Evolutionary conservation across 768 basidiomycete species (phyloP).

Genomic region (Rhodotorula diobovata): DNA sequence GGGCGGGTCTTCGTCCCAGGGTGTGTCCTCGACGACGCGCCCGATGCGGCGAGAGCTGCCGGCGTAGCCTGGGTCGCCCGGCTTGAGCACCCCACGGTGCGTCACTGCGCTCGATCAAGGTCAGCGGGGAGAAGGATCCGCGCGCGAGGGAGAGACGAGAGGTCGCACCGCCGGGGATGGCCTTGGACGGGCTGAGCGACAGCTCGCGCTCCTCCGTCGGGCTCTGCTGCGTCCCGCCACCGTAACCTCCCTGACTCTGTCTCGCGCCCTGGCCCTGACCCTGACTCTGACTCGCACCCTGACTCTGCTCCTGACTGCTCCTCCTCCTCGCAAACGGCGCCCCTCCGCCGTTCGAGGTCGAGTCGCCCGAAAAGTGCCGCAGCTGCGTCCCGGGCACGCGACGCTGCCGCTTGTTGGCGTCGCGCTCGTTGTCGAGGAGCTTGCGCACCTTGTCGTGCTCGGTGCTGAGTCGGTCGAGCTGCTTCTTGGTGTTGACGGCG

Average conservation of each 20-base stretch:
- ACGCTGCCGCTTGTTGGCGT: conserved; percentile 2
- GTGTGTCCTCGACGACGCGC: neutral
- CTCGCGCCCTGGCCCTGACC: neutral
- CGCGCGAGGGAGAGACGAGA: neutral
- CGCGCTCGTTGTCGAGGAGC: too few relatives aligned
- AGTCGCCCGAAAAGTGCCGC: neutral
- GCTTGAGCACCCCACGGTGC: neutral
- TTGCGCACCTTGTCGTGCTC: neutral
- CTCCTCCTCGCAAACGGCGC: neutral
- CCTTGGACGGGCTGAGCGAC: neutral
- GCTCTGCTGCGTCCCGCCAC: neutral
- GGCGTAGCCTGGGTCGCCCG: conserved; percentile 9
- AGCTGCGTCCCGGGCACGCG: neutral
- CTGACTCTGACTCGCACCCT: neutral
- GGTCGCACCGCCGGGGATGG: conserved; percentile 6
- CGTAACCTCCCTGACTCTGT: neutral
- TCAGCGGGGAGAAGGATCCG: neutral
- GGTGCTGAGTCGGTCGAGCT: neutral
- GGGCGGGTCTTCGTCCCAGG: neutral
- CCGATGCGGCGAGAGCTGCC: neutral
- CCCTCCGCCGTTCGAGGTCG: neutral
- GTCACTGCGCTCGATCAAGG: neutral
- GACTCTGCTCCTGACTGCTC: neutral
- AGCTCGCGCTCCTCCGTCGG: neutral
- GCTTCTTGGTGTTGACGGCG: neutral